Base-by-base conservation (phyloP, 2,329 filamentous ascomycete species). In the Paecilomyces formosus region DNA sequence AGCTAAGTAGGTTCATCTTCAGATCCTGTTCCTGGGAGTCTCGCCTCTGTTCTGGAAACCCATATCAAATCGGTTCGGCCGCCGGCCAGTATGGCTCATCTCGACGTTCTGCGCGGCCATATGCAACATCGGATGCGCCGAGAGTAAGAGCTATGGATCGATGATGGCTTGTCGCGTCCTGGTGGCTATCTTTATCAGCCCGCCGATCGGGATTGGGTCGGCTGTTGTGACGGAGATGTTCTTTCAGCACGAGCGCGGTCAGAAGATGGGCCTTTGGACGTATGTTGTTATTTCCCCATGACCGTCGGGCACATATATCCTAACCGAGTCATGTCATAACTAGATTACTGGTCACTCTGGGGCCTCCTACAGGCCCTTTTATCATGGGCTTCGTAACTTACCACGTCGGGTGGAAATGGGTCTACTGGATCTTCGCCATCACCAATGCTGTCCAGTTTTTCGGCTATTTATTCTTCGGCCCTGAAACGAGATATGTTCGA, bases 211-310 rank as follows among this genome's bases (percentile, higher is more conserved):
- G 0, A 81, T 84, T 49, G 81, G 82, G 13, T 81, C 78, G 61
- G 81, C 74, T 0, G 80, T 84, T 2, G 82, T 84, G 0, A 75
- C 80, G 0, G 81, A 84, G 65, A 80, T 76, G 0, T 84, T 82
- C 66, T 84, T 83, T 70, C 78, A 77, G 61, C 74, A 75, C 21
- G 78, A 83, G 56, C 67, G 81, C 21, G 81, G 75, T 0, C 74
- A 72, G 28, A 81, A 78, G 57, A 82, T 84, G 77, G 82, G 81
- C 11, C 72, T 81, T 12, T 84, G 82, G 82, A 82, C 81, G 55
- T 54, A 31, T 24, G 39, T 52, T 30, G 8, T 15, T 24, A 24
- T 3, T 22, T 8, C 13, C 4, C 24, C 22, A 15, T 24, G 15
- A 18, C 8, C 3, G 24, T 56, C 30, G 26, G 39, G 24, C 24